These are phyloP conservation scores for Silene uniflora DNA, from an alignment of 148 eudicot species.

Conservation along the genomic window DNA sequence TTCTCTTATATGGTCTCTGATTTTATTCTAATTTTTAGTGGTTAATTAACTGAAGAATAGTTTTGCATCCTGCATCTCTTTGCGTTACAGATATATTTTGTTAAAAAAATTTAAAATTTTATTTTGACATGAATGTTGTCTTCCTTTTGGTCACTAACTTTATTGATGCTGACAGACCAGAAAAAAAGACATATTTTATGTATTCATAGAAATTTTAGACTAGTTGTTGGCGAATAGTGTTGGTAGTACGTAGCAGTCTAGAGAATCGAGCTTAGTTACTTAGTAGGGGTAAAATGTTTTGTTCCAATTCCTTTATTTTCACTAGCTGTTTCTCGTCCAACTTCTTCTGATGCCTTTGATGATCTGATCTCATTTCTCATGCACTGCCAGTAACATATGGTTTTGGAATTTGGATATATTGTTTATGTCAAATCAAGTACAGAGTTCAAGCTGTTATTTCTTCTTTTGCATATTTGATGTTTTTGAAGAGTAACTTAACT, in stretches of 20 bases:
- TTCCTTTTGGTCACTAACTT: neutral
- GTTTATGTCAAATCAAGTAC: too few relatives aligned
- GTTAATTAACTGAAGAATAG: neutral
- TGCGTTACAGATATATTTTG: neutral
- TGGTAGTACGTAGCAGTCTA: neutral
- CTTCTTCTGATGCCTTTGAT: neutral
- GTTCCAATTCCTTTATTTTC: neutral
- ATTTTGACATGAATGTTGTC: too few relatives aligned
- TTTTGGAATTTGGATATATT: too few relatives aligned
- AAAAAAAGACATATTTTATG: neutral
- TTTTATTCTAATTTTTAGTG: neutral
- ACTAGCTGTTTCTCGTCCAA: neutral
- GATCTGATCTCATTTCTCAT: neutral
- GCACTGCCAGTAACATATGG: neutral
- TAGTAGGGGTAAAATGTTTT: neutral
- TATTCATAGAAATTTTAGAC: neutral
- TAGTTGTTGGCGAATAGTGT: too few relatives aligned
- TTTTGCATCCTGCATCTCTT: neutral
- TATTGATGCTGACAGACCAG: neutral
- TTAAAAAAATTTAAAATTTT: neutral
- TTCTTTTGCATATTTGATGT: constrained; percentile 1
- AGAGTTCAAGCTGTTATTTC: neutral
- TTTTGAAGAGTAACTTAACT: constrained; percentile 3
- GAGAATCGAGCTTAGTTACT: neutral
- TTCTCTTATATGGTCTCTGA: constrained; percentile 1